phyloP scores from a whole-genome alignment of 108 stramenopile species.

The Pseudonitzschia multiseries region DNA sequence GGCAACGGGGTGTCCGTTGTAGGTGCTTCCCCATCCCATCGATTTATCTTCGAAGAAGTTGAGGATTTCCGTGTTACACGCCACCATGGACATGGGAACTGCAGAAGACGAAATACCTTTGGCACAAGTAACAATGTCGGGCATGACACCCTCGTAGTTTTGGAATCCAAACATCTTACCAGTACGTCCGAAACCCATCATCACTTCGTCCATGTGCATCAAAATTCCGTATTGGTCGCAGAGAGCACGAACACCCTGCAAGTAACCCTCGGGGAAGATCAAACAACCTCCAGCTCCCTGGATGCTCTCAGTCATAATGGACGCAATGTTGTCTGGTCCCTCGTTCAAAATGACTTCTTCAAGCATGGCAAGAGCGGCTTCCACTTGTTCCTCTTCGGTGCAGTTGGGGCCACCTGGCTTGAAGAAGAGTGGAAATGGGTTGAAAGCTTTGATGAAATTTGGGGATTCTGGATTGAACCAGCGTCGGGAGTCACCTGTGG shows the following conservation, averaged over 20 bases:
- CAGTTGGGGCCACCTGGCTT: conserved; percentile 36
- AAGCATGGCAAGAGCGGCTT: conserved; percentile 52
- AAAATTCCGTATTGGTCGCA: conserved; percentile 89
- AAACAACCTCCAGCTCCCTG: conserved; percentile 94
- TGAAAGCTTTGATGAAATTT: conserved; percentile 61
- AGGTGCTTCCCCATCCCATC: conserved; percentile 60
- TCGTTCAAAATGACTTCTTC: conserved; percentile 73
- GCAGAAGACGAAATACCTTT: conserved; percentile 74
- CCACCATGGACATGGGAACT: conserved; percentile 56
- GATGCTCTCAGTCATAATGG: conserved; percentile 91
- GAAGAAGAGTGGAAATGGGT: conserved; percentile 65
- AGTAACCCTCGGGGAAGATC: conserved; percentile 65
- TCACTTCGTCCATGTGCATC: conserved; percentile 96
- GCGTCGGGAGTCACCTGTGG: conserved; percentile 81
- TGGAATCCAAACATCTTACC: conserved; percentile 94
- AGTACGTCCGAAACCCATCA: conserved; percentile 95
- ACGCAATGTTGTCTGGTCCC: conserved; percentile 74
- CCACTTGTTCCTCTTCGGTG: conserved; percentile 46
- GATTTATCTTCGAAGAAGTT: conserved; percentile 68
- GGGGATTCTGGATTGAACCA: conserved; percentile 47
- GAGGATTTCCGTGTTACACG: conserved; percentile 52
- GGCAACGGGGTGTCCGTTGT: conserved; percentile 70
- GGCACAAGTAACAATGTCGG: conserved; percentile 90
- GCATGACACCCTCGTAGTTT: conserved; percentile 83
- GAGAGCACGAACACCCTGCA: conserved; percentile 76